phyloP scores from a whole-genome alignment of 257 asterid species.

The Solanum tarijense region DNA sequence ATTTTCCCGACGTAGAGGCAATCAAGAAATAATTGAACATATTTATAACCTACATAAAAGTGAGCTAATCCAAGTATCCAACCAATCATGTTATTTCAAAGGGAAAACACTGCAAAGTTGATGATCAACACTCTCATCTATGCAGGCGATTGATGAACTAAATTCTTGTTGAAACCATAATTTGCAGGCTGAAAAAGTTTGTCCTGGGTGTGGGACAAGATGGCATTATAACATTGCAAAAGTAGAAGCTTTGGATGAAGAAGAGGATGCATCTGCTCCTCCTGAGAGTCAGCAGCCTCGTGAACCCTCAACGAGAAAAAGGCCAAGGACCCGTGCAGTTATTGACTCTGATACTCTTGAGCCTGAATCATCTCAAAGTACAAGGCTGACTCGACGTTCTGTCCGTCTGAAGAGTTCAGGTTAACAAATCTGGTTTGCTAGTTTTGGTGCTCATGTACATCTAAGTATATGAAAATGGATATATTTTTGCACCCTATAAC shows the following conservation, averaged over 20 bases:
- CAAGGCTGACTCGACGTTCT: slow-evolving; percentile 48
- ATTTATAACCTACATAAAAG: background rate
- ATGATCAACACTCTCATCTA: background rate
- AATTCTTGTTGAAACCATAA: background rate
- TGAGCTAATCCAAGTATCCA: background rate
- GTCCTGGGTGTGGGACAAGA: slow-evolving; percentile 57
- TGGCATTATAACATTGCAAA: slow-evolving; percentile 39
- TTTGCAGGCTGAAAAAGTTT: slow-evolving; percentile 44
- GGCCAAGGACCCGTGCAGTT: slow-evolving; percentile 13
- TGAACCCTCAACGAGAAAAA: slow-evolving; percentile 21
- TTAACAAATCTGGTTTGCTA: slow-evolving; percentile 3
- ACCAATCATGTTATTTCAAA: background rate
- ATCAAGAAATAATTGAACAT: background rate
- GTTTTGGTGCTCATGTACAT: background rate
- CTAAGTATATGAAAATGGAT: background rate
- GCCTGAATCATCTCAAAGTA: slow-evolving; percentile 10
- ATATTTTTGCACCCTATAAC: background rate
- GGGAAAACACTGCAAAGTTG: background rate
- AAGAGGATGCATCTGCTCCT: slow-evolving; percentile 8
- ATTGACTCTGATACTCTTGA: slow-evolving; percentile 6
- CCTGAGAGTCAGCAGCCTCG: slow-evolving; percentile 18
- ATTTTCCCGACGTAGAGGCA: background rate
- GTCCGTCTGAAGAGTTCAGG: slow-evolving; percentile 20
- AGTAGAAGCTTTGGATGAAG: slow-evolving; percentile 30
- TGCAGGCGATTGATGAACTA: background rate